A percentile compares a stretch with the other conserved stretches of the same genome.
These are phyloP conservation scores for Hericium coralloides DNA, from an alignment of 768 basidiomycete species.

Conservation along the genomic window DNA sequence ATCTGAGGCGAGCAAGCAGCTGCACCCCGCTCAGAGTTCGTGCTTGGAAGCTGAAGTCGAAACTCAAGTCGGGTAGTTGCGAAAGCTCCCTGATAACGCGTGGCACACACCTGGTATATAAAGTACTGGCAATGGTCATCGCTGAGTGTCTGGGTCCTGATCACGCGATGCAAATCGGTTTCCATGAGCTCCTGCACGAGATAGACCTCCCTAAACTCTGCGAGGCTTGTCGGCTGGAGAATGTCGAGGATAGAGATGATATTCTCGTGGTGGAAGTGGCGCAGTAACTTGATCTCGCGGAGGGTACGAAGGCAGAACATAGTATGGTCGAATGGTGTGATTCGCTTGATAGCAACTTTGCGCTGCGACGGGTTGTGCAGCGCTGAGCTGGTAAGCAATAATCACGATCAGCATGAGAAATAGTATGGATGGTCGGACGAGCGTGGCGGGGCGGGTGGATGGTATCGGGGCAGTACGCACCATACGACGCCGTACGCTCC, in stretches of 20 bases:
- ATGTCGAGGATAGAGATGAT: conserved; percentile 97
- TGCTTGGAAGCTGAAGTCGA: neutral
- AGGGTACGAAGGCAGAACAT: conserved; percentile 93
- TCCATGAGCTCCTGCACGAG: conserved; percentile 78
- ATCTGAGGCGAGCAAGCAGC: neutral
- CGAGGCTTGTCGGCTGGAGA: conserved; percentile 62
- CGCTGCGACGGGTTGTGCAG: conserved; percentile 78
- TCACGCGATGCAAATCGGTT: conserved; percentile 94
- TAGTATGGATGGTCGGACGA: too few relatives aligned
- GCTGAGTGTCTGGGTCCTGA: conserved; percentile 85
- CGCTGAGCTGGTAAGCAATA: conserved; percentile 44
- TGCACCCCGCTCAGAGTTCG: neutral
- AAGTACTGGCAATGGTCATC: conserved; percentile 98
- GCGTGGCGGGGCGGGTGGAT: neutral
- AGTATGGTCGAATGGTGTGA: conserved; percentile 90
- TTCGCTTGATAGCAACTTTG: conserved; percentile 96
- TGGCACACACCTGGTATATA: conserved; percentile 70
- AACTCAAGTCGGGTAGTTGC: neutral
- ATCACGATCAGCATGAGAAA: neutral
- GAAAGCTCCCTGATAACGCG: conserved; percentile 6
- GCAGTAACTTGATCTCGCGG: conserved; percentile 89
- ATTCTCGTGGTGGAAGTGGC: conserved; percentile 78
- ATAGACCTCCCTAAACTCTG: conserved; percentile 81
- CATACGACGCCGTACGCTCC: conserved; percentile 95
- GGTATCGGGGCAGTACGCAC: conserved; percentile 15